A percentile compares a stretch with the other conserved stretches of the same genome.
These are phyloP conservation scores for Rhododendron ovatum DNA, from an alignment of 148 eudicot species.

Conservation along the genomic window DNA sequence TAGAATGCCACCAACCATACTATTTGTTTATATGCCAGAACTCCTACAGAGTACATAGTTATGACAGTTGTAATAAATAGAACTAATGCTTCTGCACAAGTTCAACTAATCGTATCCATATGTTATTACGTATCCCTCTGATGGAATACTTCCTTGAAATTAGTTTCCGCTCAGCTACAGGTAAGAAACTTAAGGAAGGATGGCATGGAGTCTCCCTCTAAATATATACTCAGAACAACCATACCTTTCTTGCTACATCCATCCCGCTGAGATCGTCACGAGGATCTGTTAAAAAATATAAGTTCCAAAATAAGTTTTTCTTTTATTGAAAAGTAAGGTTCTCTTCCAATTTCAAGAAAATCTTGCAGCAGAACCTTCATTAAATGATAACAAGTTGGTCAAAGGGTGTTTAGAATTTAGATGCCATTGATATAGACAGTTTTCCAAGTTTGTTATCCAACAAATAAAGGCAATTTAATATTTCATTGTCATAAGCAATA, in stretches of 20 bases:
- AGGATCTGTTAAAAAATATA: conserved; percentile 62
- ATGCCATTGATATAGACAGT: background rate
- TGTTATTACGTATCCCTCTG: background rate
- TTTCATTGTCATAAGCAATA: background rate
- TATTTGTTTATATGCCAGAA: background rate
- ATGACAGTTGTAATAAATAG: background rate
- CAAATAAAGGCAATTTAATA: background rate
- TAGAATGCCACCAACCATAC: background rate
- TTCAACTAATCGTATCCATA: background rate
- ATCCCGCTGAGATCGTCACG: conserved; percentile 97
- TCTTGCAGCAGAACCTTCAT: background rate
- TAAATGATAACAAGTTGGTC: background rate
- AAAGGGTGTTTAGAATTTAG: background rate
- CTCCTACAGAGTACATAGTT: background rate
- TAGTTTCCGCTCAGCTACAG: background rate
- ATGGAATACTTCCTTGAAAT: background rate
- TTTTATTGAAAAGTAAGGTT: background rate
- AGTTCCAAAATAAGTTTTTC: conserved; percentile 3
- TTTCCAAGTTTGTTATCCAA: background rate
- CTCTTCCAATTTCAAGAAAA: conserved; percentile 3
- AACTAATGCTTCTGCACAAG: background rate
- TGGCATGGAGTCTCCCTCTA: background rate
- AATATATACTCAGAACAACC: background rate
- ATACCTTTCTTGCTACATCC: conserved; percentile 99
- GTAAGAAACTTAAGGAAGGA: background rate